phyloP scores from a whole-genome alignment of 1,139 yeast genomes.

The Yamadazyma blattariae region DNA sequence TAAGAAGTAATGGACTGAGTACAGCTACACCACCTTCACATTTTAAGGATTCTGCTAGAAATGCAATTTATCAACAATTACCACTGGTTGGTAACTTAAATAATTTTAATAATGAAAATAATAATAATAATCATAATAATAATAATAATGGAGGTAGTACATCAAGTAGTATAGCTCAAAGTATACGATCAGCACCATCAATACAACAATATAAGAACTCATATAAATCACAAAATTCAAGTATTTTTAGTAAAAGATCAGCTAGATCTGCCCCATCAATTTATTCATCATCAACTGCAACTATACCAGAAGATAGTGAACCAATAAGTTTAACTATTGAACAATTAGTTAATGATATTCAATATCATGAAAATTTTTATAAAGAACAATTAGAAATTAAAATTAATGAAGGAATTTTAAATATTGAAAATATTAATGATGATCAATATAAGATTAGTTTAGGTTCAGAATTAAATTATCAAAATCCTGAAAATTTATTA shows the following conservation, averaged over 20 bases:
- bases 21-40: constrained; percentile 37
- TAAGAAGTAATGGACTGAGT: constrained; percentile 27
- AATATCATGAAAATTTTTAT: constrained; percentile 37
- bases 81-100: constrained; percentile 20
- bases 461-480: constrained; percentile 41
- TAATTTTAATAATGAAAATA: too few relatives aligned
- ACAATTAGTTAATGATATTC: constrained; percentile 43
- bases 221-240: constrained; percentile 30
- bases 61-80: constrained; percentile 45
- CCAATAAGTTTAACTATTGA: constrained; percentile 44
- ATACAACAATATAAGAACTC: constrained; percentile 13
- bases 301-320: constrained; percentile 48
- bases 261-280: constrained; percentile 45
- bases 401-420: constrained; percentile 4
- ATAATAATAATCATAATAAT: too few relatives aligned
- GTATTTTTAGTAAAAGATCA: constrained; percentile 37
- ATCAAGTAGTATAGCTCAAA: too few relatives aligned
- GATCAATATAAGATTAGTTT: constrained; percentile 38
- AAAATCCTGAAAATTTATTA: constrained; percentile 40
- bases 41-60: constrained; percentile 45
- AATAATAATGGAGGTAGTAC: constrained; percentile 24
- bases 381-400: constrained; percentile 15
- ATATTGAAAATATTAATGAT: constrained; percentile 18
- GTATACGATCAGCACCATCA: constrained; percentile 19
- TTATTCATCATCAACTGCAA: constrained; percentile 42